phyloP scores from a whole-genome alignment of 768 basidiomycete genomes.

The Neoboletus brunneissimus region DNA sequence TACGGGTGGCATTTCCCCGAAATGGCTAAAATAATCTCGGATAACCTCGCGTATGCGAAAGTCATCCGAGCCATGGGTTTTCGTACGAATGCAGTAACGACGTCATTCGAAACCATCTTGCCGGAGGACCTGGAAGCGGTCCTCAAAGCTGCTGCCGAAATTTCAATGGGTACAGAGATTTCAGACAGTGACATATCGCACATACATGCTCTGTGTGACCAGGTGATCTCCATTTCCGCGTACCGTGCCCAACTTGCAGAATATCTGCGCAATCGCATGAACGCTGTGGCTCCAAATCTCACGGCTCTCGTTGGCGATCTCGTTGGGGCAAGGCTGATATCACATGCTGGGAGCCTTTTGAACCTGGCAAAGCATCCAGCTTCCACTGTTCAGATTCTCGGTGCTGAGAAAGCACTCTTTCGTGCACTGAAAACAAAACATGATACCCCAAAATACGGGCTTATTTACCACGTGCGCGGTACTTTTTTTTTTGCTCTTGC shows the following conservation, averaged over 20 bases:
- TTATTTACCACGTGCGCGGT: slow-evolving; percentile 89
- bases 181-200: slow-evolving; percentile 96
- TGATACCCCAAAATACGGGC: slow-evolving; percentile 97
- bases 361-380: slow-evolving; percentile 73
- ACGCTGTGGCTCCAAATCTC: slow-evolving; percentile 94
- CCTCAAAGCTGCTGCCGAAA: slow-evolving; percentile 92
- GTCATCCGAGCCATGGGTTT: slow-evolving; percentile 93
- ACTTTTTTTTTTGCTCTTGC: background rate
- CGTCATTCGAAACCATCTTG: slow-evolving; percentile 83
- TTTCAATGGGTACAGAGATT: slow-evolving; percentile 99
- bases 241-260: slow-evolving; percentile 95
- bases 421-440: slow-evolving; percentile 79
- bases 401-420: slow-evolving; percentile 77
- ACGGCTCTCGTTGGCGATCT: slow-evolving; percentile 81
- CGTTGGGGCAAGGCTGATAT: slow-evolving; percentile 72
- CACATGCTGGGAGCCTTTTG: slow-evolving; percentile 69
- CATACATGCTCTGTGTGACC: slow-evolving; percentile 95
- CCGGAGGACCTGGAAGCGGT: slow-evolving; percentile 97
- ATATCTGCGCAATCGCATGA: slow-evolving; percentile 97
- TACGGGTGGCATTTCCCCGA: slow-evolving; percentile 99
- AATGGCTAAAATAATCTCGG: slow-evolving; percentile 96
- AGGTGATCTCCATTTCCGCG: slow-evolving; percentile 93
- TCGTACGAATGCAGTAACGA: slow-evolving; percentile 88
- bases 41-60: slow-evolving; percentile 97
- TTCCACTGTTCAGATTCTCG: slow-evolving; percentile 75